Evolutionary conservation across 73 alveolate genomes (phyloP).

Genomic region (Paraurostyla sp.): DNA sequence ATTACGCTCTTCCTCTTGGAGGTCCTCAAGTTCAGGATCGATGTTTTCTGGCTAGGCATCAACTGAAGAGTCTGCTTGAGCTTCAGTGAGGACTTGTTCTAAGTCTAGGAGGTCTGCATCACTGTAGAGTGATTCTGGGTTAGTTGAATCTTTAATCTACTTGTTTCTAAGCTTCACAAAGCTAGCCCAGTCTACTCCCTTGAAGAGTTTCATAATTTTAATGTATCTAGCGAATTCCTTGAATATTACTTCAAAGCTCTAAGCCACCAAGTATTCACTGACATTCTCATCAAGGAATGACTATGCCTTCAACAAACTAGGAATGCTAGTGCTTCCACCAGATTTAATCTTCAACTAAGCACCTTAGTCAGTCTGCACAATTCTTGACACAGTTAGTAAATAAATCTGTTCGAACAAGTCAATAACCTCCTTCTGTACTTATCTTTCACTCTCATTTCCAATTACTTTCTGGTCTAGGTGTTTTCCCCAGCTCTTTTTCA

Average conservation of each 20-base stretch:
- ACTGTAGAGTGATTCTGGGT: too few species aligned
- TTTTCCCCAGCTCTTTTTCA: constrained; percentile 63
- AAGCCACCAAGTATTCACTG: constrained; percentile 53
- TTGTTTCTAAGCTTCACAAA: constrained; percentile 46
- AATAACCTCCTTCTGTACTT: constrained; percentile 63
- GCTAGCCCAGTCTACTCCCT: constrained; percentile 74
- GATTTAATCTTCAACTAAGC: constrained; percentile 48
- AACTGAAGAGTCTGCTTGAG: not conserved
- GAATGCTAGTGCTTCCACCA: constrained; percentile 68
- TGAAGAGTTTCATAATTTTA: constrained; percentile 26
- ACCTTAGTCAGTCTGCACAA: constrained; percentile 44
- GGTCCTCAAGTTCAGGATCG: not conserved
- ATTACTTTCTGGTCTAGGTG: not conserved
- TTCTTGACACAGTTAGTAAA: constrained; percentile 64
- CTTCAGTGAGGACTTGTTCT: not conserved
- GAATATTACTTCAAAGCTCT: constrained; percentile 68
- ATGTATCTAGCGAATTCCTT: constrained; percentile 68
- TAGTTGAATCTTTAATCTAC: constrained; percentile 17
- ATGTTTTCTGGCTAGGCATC: not conserved
- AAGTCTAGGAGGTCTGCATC: not conserved
- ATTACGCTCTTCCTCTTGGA: not conserved
- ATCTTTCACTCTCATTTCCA: not conserved
- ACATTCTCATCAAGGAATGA: constrained; percentile 58
- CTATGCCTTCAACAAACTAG: constrained; percentile 61
- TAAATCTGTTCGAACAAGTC: constrained; percentile 68